Conservation (phyloP, 2,329 filamentous ascomycete genomes). For the Fusarium verrucosum region DNA sequence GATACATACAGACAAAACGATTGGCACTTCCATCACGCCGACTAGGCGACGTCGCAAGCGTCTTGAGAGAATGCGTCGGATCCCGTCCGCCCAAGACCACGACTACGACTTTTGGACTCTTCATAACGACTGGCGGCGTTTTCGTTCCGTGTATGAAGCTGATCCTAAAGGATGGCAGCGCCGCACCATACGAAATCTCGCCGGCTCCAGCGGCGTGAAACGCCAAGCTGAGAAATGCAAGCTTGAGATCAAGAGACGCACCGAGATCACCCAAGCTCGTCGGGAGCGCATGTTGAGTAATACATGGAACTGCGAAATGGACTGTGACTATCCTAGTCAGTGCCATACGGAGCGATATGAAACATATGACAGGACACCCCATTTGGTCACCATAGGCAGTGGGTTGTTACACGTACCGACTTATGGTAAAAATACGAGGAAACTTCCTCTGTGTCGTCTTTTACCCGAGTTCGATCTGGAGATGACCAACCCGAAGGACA, state of each 20-base stretch:
- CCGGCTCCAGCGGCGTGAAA: background rate
- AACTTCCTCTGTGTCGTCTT: constrained; percentile 17
- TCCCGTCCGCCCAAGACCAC: constrained; percentile 10
- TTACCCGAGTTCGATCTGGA: constrained; percentile 9
- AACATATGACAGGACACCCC: background rate
- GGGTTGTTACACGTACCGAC: too few relatives aligned
- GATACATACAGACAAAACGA: background rate
- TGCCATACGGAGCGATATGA: constrained; percentile 25
- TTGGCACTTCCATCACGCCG: background rate
- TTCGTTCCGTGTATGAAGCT: background rate
- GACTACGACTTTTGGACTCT: constrained; percentile 48
- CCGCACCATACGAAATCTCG: background rate
- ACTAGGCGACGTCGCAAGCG: too few relatives aligned
- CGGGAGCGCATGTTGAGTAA: constrained; percentile 1
- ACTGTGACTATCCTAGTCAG: constrained; percentile 41
- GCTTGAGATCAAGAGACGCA: background rate
- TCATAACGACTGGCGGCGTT: constrained; percentile 46
- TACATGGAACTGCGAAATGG: constrained; percentile 32
- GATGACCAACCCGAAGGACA: background rate
- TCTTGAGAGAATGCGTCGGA: background rate
- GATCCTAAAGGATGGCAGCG: constrained; percentile 12
- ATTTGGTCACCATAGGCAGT: background rate
- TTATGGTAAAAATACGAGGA: too few relatives aligned
- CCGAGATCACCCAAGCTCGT: background rate
- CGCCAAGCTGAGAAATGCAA: background rate